Evolutionary conservation across 345 rosid genomes (phyloP), one percentile per base, ranked within the genome.

Genomic region (Moringa oleifera): DNA sequence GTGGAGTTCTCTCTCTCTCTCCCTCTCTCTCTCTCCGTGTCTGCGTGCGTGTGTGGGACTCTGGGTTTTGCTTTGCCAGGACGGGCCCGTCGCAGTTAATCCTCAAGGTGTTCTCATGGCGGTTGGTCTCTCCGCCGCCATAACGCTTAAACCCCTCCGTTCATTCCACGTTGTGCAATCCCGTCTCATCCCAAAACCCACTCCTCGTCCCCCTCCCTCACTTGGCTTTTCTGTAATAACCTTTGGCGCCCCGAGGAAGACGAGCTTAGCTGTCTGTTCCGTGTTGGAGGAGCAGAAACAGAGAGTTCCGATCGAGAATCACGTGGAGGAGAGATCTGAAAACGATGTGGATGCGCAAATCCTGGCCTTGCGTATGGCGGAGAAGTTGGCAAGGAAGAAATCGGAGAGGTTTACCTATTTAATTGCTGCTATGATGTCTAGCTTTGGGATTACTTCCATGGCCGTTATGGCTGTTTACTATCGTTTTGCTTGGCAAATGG

Each of bases 401-500:
- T 85, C 89, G 8, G 95, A 94, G 82, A 78, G 97, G 81, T 73
- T 65, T 23, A 90, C 92, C 4, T 94, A 90, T 56, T 77, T 94
- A 0, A 73, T 86, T 12, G 97, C 97, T 5, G 97, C 99, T 0
- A 79, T 94, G 25, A 68, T 90, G 88, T 90, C 99, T n/a, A 88
- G 86, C 74, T 74, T 86, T 1, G 97, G 97, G 51, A 75, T 90
- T 59, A 90, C 92, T 71, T 90, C 91, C 49, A 78, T 90, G 90
- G 88, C 92, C 17, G 73, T 76, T 61, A 70, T 86, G 85, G 76
- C 97, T 18, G 97, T 94, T 69, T 90, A 94, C 63, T 94, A 82
- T 76, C 69, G 97, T 65, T 94, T 94, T 57, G 71, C 78, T 2
- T 85, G 95, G 99, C 95, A 94, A 79, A 80, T 85, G 92, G 90